phyloP scores from a whole-genome alignment of 257 asterid species.

The Solanum paucissectum region DNA sequence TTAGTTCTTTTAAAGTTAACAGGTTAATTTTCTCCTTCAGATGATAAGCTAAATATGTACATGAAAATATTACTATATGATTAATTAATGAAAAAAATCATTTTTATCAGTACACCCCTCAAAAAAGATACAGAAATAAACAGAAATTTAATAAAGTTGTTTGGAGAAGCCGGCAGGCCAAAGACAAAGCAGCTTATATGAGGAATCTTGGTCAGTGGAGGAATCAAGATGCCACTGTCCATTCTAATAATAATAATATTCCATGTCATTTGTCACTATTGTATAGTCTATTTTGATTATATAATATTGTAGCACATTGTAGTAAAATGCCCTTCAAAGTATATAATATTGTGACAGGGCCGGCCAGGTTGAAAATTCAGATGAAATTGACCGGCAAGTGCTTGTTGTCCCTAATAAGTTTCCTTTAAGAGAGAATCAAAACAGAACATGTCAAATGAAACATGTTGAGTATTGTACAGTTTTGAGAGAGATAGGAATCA shows the following conservation, averaged over 20 bases:
- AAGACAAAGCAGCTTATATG: neutral
- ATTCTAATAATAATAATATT: neutral
- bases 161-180: neutral
- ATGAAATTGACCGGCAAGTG: neutral
- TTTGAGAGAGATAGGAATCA: neutral
- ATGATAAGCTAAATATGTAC: neutral
- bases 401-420: neutral
- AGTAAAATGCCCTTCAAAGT: neutral
- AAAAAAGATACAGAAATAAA: neutral
- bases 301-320: neutral
- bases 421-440: neutral
- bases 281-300: neutral
- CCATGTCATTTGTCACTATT: neutral
- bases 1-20: too few relatives aligned
- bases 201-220: neutral
- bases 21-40: neutral
- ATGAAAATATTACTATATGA: neutral
- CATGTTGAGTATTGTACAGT: neutral
- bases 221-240: neutral
- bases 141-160: neutral
- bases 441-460: neutral
- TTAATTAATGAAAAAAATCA: neutral
- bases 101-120: neutral
- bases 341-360: neutral
- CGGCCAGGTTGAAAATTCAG: neutral